Conservation (phyloP, 1,284 basidiomycete genomes). For the Microbotryum silenes-acaulis region DNA sequence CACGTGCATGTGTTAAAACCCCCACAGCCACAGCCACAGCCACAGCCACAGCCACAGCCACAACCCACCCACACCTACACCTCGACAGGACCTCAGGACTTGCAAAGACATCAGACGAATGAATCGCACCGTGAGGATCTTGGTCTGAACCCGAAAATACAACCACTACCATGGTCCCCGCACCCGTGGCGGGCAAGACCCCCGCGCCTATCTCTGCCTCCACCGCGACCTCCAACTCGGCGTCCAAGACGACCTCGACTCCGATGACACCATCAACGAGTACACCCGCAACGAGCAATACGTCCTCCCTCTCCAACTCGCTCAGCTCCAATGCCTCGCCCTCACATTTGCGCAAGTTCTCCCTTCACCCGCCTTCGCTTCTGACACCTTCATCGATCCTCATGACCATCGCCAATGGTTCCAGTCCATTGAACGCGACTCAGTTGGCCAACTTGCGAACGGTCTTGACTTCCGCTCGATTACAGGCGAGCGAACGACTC, state of each 20-base stretch:
- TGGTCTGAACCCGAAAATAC: background rate
- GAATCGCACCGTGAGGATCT: too few species aligned
- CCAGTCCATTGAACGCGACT: slow-evolving; percentile 1
- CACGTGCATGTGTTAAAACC: too few species aligned
- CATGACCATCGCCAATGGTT: slow-evolving; percentile 1
- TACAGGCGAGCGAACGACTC: slow-evolving; percentile 10
- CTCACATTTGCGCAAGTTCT: slow-evolving; percentile 15
- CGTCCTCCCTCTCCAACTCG: too few species aligned
- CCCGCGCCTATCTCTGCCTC: background rate
- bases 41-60: too few species aligned
- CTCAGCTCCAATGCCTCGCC: too few species aligned
- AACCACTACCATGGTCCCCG: background rate
- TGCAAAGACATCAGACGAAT: too few species aligned
- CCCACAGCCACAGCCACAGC: too few species aligned
- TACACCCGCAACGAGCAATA: background rate
- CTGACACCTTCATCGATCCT: slow-evolving; percentile 7
- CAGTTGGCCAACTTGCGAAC: slow-evolving; percentile 15
- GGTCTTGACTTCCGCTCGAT: slow-evolving; percentile 10
- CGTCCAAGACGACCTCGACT: background rate
- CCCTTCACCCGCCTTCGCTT: slow-evolving; percentile 12
- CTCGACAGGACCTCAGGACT: too few species aligned
- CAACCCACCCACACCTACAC: too few species aligned
- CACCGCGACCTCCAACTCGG: background rate
- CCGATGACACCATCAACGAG: too few species aligned
- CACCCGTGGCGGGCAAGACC: too few species aligned